These are phyloP conservation scores for Pezicula carpinea DNA, from an alignment of 2,329 filamentous ascomycete genomes.

Conservation along the genomic window DNA sequence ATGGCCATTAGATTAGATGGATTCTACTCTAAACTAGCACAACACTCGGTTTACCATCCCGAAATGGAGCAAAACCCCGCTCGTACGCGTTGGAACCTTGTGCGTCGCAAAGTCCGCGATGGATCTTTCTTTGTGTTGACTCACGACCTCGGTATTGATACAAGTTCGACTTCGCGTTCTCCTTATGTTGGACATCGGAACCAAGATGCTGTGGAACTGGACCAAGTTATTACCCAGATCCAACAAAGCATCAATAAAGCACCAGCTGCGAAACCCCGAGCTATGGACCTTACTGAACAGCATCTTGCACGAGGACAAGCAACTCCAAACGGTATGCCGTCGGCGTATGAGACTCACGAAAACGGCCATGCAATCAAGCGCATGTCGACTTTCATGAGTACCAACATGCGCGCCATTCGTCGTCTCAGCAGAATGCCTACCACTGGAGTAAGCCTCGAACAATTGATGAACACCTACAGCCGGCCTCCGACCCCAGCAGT, in stretches of 20 bases:
- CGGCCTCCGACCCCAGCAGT: slow-evolving; percentile 1
- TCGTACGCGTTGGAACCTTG: slow-evolving; percentile 45
- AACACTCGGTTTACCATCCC: slow-evolving; percentile 44
- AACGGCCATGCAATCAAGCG: slow-evolving; percentile 37
- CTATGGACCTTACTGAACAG: slow-evolving; percentile 35
- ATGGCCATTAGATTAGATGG: slow-evolving; percentile 47
- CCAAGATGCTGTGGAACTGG: slow-evolving; percentile 37
- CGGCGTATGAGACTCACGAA: slow-evolving; percentile 37
- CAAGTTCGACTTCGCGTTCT: slow-evolving; percentile 7
- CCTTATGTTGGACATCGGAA: slow-evolving; percentile 21
- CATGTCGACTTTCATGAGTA: slow-evolving; percentile 41
- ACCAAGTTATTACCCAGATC: slow-evolving; percentile 39
- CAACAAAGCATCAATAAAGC: slow-evolving; percentile 30
- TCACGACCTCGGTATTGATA: slow-evolving; percentile 29
- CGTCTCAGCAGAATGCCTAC: slow-evolving; percentile 36
- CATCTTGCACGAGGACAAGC: slow-evolving; percentile 33
- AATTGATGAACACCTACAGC: slow-evolving; percentile 13
- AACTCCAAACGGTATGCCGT: slow-evolving; percentile 25
- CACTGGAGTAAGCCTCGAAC: slow-evolving; percentile 10
- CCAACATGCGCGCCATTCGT: slow-evolving; percentile 38
- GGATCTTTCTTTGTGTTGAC: slow-evolving; percentile 48
- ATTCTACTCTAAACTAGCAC: slow-evolving; percentile 47
- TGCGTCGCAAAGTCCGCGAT: slow-evolving; percentile 43
- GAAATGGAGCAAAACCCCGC: slow-evolving; percentile 49
- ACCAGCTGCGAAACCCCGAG: slow-evolving; percentile 13